These are phyloP conservation scores for Berkeleyomyces rouxiae DNA, from an alignment of 2,329 filamentous ascomycete genomes.

Conservation along the genomic window DNA sequence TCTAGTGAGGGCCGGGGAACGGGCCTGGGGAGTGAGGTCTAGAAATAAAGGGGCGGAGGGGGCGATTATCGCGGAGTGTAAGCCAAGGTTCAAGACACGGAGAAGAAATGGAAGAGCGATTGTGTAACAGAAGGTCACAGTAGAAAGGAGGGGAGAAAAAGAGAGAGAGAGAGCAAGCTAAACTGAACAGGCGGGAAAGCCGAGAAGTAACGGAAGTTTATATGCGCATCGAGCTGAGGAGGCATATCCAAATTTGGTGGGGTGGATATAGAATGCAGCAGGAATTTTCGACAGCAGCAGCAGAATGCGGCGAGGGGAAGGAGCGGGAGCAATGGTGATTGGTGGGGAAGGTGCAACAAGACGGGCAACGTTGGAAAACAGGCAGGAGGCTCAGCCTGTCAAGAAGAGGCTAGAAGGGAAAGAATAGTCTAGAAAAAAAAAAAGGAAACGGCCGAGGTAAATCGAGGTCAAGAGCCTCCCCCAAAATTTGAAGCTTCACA, in stretches of 20 bases:
- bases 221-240: not conserved
- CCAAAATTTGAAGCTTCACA: too few relatives aligned
- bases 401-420: not conserved
- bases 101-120: too few relatives aligned
- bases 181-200: not conserved
- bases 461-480: too few relatives aligned
- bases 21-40: conserved; percentile 5
- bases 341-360: not conserved
- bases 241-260: not conserved
- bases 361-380: not conserved
- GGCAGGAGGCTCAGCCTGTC: not conserved
- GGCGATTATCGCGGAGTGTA: not conserved
- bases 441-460: too few relatives aligned
- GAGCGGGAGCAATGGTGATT: not conserved
- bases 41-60: not conserved
- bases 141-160: not conserved
- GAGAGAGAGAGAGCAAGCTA: not conserved
- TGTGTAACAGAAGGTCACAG: not conserved
- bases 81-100: not conserved
- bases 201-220: not conserved
- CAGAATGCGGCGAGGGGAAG: not conserved
- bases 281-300: not conserved
- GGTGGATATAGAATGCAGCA: not conserved
- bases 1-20: conserved; percentile 6
- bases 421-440: not conserved